Evolutionary conservation across 1,284 basidiomycete species (phyloP).

Genomic region (Ustilago nuda): DNA sequence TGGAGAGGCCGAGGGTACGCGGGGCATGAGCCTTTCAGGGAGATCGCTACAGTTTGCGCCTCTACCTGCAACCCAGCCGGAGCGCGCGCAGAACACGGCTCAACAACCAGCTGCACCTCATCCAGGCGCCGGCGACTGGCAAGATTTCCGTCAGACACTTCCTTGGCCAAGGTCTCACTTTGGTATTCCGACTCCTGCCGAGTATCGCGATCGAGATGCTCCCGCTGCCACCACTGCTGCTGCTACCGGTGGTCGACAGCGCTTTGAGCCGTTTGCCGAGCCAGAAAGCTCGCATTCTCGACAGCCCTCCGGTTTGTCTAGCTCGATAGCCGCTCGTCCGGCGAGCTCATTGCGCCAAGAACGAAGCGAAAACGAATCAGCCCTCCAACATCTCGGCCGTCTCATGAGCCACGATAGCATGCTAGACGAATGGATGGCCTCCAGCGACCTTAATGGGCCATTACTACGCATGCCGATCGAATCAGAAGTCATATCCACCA

Average conservation of each 20-base stretch:
- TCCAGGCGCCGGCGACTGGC: not conserved
- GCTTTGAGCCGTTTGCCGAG: constrained; percentile 26
- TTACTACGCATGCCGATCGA: constrained; percentile 40
- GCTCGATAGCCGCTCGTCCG: not conserved
- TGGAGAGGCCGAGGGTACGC: not conserved
- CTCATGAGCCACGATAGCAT: constrained; percentile 41
- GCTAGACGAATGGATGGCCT: constrained; percentile 38
- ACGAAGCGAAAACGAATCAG: constrained; percentile 29
- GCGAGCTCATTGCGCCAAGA: constrained; percentile 10
- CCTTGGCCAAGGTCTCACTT: constrained; percentile 25
- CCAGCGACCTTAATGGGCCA: constrained; percentile 17
- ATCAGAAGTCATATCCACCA: constrained; percentile 4
- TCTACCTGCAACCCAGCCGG: not conserved
- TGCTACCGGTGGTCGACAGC: not conserved
- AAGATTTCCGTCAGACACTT: not conserved
- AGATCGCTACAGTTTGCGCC: not conserved
- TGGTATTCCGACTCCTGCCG: constrained; percentile 19
- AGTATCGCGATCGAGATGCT: constrained; percentile 11
- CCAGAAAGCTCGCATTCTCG: not conserved
- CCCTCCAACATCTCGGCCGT: constrained; percentile 43
- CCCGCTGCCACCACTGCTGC: not conserved
- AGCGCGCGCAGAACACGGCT: not conserved
- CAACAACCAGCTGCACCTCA: not conserved
- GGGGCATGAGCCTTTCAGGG: not conserved
- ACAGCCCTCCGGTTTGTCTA: not conserved